Base-by-base conservation (phyloP, 1,139 yeast species). In the Wickerhamiella infanticola region DNA sequence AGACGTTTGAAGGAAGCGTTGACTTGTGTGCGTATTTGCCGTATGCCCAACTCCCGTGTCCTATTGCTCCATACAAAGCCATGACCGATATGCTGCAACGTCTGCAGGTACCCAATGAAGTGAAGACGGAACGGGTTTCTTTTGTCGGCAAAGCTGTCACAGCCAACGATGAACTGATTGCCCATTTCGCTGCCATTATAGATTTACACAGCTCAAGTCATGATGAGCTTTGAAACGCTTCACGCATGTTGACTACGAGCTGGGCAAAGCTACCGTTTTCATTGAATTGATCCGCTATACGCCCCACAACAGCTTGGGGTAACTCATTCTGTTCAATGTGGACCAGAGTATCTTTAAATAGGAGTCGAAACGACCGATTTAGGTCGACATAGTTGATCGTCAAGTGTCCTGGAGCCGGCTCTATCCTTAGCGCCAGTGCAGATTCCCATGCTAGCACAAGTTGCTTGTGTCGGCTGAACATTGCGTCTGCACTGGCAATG, bases 81-180 rank as follows among this genome's bases (percentile, higher is more conserved):
- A 45, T 48, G 31, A 37, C 44, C 23, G 39, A 42, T 11, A 46
- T 51, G 48, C 48, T 51, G 26, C 58, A 56, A 43, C 50, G 50
- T 3, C 48, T 61, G 35, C 51, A 51, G 23, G 55, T 61, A 0
- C 64, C 64, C 1, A 55, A 52, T 18, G 53, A 55, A 35, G 62
- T 52, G 4, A 58, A 56, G 2, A 48, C 51, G 1, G 62, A 59
- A 11, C 49, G 51, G 8, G 54, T 57, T 42, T 55, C 62, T 26
- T 59, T 60, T 41, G 42, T 58, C 3, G 60, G 59, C 31, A 39
- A 11, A 29, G 37, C 24, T 2, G 50, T 51, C 25, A 50, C 52
- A 7, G 57, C 60, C 0, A 48, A 48, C 6, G 50, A 49, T 2
- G 48, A 49, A 11, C 48, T 49, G 37, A 41, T 56, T 11, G 51